Percentiles rank a stretch among this genome's conserved stretches.
Conservation (phyloP, 1,284 basidiomycete genomes). For the Leccinum subfulvum region DNA sequence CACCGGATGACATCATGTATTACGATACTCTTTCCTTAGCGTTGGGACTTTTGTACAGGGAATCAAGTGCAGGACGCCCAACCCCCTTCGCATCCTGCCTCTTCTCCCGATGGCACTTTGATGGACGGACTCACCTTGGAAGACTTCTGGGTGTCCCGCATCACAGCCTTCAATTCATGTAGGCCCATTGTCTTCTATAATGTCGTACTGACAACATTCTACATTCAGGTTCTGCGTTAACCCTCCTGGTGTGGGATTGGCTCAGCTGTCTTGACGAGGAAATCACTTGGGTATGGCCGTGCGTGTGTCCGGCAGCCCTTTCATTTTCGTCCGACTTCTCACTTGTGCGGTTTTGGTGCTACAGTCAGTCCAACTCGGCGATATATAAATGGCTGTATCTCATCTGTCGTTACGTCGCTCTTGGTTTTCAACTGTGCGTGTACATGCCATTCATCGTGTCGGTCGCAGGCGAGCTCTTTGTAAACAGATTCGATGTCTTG, state of each 20-base stretch:
- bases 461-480: neutral
- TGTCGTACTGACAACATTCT: neutral
- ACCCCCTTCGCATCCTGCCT: neutral
- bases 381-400: conserved; percentile 14
- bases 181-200: neutral
- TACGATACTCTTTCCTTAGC: neutral
- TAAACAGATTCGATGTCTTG: conserved; percentile 5
- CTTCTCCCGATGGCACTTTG: neutral
- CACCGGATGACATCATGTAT: neutral
- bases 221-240: conserved; percentile 7
- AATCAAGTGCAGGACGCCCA: neutral
- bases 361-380: conserved; percentile 3
- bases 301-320: neutral
- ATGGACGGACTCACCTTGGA: conserved; percentile 6
- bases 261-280: conserved; percentile 14
- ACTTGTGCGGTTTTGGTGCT: neutral
- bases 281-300: conserved; percentile 16
- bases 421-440: conserved; percentile 14
- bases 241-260: conserved; percentile 15
- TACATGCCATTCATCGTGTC: neutral
- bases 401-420: conserved; percentile 11
- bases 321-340: neutral
- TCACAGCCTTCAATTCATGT: conserved; percentile 16
- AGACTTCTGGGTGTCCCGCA: conserved; percentile 13
- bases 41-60: conserved; percentile 1